Base-by-base conservation (phyloP, 1,284 basidiomycete genomes). In the Apiotrichum sp. region DNA sequence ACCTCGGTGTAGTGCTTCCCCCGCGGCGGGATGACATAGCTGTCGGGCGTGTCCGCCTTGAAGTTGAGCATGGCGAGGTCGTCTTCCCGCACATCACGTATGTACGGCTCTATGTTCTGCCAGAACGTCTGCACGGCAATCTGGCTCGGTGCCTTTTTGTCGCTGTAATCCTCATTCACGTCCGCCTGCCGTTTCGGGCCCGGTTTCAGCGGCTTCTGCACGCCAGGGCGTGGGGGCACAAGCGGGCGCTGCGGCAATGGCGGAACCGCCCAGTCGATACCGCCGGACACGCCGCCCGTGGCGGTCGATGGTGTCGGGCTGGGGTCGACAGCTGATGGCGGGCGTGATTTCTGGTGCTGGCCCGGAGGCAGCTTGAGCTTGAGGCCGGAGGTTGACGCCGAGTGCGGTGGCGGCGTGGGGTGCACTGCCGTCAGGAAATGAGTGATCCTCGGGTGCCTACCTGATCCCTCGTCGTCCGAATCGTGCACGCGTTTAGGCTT, bases 31-130 rank as follows among this genome's bases (percentile, higher is more conserved):
- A 95, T 84, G 43, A 89, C 78, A 67, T 85, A 95, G 0, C 89
- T 86, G 58, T 91, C 88, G 6, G 88, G 80, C 57, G 95, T 90
- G 66, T 96, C 93, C 16, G 79, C 77, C n/a, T 85, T 85, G 68
- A 87, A 87, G 61, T 88, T 86, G 57, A 96, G 80, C 74, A 90
- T 90, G 5, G 92, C 92, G 35, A 95, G 77, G 68, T 95, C 92
- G 72, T 93, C 92, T 75, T 95, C 91, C 57, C 86, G 86, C 52
- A 93, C 84, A 41, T 83, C 82, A 44, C 91, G 84, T 64, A 91
- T 78, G 80, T 88, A 96, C 13, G 88, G 86, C 68, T 95, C 91
- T 47, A 93, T 82, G 66, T 84, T 87, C 36, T 85, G 79, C 74
- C 90, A 90, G 70, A 93, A 95, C 1, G 88, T 89, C 43, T 71